Evolutionary conservation across 2,329 filamentous ascomycete species (phyloP).

Genomic region (Dothidotthia symphoricarpi): DNA sequence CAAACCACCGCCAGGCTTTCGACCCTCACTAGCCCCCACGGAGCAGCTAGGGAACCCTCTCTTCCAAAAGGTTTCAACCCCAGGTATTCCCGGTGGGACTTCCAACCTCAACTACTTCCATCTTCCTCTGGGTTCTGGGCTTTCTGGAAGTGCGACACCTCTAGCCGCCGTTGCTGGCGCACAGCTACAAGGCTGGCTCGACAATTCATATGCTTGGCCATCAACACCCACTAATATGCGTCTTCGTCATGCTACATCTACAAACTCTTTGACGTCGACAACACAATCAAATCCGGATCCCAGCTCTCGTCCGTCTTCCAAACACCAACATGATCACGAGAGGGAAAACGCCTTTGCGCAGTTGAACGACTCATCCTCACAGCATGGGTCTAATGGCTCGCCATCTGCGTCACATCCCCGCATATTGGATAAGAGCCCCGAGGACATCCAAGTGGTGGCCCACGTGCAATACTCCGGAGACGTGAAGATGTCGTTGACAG

Average conservation of each 20-base stretch:
- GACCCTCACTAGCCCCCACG: slow-evolving; percentile 28
- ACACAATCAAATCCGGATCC: slow-evolving; percentile 48
- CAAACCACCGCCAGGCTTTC: slow-evolving; percentile 25
- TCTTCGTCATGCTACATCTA: slow-evolving; percentile 42
- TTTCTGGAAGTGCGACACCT: slow-evolving; percentile 75
- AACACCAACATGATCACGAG: slow-evolving; percentile 38
- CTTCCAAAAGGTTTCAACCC: slow-evolving; percentile 51
- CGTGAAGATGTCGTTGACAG: slow-evolving; percentile 82
- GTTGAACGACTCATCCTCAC: slow-evolving; percentile 25
- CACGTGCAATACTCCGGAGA: slow-evolving; percentile 87
- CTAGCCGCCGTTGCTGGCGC: slow-evolving; percentile 76
- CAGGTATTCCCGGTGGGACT: slow-evolving; percentile 65
- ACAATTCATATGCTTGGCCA: slow-evolving; percentile 33
- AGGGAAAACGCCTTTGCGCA: slow-evolving; percentile 30
- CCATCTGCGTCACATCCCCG: slow-evolving; percentile 47
- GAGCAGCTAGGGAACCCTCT: slow-evolving; percentile 41
- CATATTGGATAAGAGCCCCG: slow-evolving; percentile 70
- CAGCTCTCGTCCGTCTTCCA: slow-evolving; percentile 47
- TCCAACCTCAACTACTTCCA: slow-evolving; percentile 82
- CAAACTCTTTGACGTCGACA: slow-evolving; percentile 48
- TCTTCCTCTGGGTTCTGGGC: slow-evolving; percentile 67
- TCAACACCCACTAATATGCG: slow-evolving; percentile 37
- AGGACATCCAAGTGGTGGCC: slow-evolving; percentile 91
- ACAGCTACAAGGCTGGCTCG: slow-evolving; percentile 56
- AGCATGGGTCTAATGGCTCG: slow-evolving; percentile 31